Percentiles rank a stretch among this genome's conserved stretches.
Conservation (phyloP, 768 basidiomycete genomes). For the Hygrophorus pudorinus region DNA sequence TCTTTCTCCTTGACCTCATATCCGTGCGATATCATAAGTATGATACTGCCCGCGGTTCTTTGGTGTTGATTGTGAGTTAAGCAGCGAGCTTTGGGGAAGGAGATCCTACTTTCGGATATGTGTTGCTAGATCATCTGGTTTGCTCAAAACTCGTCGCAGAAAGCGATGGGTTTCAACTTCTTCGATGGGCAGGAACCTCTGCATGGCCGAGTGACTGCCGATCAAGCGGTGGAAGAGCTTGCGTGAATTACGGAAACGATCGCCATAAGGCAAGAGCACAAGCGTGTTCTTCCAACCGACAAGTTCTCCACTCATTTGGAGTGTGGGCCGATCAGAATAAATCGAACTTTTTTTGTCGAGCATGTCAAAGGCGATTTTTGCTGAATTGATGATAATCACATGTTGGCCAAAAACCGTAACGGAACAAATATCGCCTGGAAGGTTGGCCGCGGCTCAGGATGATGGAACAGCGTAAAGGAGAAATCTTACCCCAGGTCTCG, state of each 20-base stretch:
- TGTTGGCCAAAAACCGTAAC: slow-evolving; percentile 52
- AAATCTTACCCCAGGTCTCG: slow-evolving; percentile 35
- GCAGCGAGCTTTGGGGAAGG: slow-evolving; percentile 3
- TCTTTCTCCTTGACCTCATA: slow-evolving; percentile 40
- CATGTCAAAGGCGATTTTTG: slow-evolving; percentile 41
- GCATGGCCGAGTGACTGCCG: slow-evolving; percentile 32
- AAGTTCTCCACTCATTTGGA: slow-evolving; percentile 45
- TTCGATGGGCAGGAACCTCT: slow-evolving; percentile 32
- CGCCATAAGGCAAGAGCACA: slow-evolving; percentile 46
- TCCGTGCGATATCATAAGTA: slow-evolving; percentile 43
- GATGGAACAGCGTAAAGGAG: not conserved
- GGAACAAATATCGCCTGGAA: slow-evolving; percentile 48
- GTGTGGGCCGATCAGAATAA: slow-evolving; percentile 57
- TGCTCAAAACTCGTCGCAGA: slow-evolving; percentile 34
- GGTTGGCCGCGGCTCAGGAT: not conserved
- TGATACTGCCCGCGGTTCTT: slow-evolving; percentile 43
- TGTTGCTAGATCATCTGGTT: slow-evolving; percentile 33
- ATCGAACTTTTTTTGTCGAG: slow-evolving; percentile 57
- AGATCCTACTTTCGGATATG: slow-evolving; percentile 38
- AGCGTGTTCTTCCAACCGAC: slow-evolving; percentile 50
- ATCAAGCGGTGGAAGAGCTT: slow-evolving; percentile 42
- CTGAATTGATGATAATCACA: slow-evolving; percentile 45
- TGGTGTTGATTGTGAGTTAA: slow-evolving; percentile 1
- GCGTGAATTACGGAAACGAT: slow-evolving; percentile 44
- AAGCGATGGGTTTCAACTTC: slow-evolving; percentile 39